Conservation (phyloP, 805 yeast species). For the Pichia kluyveri region DNA sequence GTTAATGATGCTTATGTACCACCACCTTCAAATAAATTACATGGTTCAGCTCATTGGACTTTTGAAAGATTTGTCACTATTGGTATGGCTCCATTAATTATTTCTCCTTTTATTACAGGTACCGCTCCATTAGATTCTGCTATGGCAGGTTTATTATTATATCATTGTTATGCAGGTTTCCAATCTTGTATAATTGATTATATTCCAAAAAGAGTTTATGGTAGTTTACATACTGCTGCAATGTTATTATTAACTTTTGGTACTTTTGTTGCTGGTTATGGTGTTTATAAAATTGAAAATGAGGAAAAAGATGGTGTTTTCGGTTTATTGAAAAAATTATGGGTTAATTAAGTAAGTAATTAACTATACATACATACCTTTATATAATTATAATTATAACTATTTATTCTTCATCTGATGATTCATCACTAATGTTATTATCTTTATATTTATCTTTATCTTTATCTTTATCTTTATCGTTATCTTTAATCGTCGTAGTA, state of each 20-base stretch:
- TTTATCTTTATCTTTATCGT: slow-evolving; percentile 6
- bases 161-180: slow-evolving; percentile 65
- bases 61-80: slow-evolving; percentile 54
- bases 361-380: too few species aligned
- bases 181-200: slow-evolving; percentile 72
- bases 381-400: too few species aligned
- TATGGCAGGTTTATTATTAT: slow-evolving; percentile 44
- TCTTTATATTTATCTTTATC: slow-evolving; percentile 6
- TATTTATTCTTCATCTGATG: neutral
- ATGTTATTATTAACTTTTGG: slow-evolving; percentile 56
- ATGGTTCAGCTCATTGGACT: slow-evolving; percentile 73
- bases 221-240: slow-evolving; percentile 52
- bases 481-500: neutral
- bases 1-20: slow-evolving; percentile 64
- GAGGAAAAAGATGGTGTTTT: slow-evolving; percentile 57
- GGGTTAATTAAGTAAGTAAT: slow-evolving; percentile 14
- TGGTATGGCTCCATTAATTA: slow-evolving; percentile 53
- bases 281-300: slow-evolving; percentile 60
- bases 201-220: slow-evolving; percentile 68
- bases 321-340: slow-evolving; percentile 29
- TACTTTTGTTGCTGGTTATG: slow-evolving; percentile 57
- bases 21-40: slow-evolving; percentile 44
- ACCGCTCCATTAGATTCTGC: slow-evolving; percentile 47
- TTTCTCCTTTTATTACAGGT: slow-evolving; percentile 53
- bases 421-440: neutral